These are phyloP conservation scores for Euryodendron excelsum DNA, from an alignment of 148 eudicot species.

Conservation along the genomic window DNA sequence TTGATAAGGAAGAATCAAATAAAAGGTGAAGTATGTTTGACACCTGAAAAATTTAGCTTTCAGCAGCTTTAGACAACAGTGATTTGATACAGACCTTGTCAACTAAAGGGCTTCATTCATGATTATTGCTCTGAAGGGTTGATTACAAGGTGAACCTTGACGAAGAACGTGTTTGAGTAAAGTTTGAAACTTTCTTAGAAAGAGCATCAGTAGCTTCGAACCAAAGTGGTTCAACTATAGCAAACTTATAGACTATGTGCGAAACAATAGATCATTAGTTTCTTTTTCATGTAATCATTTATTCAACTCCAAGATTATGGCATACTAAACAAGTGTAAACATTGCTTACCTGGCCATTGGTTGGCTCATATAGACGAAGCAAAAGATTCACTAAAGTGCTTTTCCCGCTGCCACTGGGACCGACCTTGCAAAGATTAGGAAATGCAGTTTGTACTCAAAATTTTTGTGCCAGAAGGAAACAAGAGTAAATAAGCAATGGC, in stretches of 20 bases:
- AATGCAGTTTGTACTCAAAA: background rate
- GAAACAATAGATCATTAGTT: background rate
- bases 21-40: background rate
- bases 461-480: background rate
- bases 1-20: background rate
- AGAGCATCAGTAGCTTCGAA: background rate
- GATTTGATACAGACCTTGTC: background rate
- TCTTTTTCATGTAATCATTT: slow-evolving; percentile 1
- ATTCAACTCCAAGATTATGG: background rate
- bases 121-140: background rate
- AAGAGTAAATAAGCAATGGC: background rate
- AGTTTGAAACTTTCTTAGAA: background rate
- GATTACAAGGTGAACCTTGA: background rate
- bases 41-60: background rate
- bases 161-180: background rate
- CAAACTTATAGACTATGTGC: background rate
- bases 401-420: slow-evolving; percentile 60
- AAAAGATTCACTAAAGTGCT: slow-evolving; percentile 53
- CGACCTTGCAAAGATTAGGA: slow-evolving; percentile 33
- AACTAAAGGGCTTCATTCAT: background rate
- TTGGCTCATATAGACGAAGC: slow-evolving; percentile 54
- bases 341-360: slow-evolving; percentile 41
- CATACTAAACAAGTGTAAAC: background rate
- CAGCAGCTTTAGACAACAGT: background rate
- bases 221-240: background rate